Evolutionary conservation across 495 filamentous ascomycete species (phyloP), one percentile per base, ranked within the genome.

Genomic region (Patellaria atrata): DNA sequence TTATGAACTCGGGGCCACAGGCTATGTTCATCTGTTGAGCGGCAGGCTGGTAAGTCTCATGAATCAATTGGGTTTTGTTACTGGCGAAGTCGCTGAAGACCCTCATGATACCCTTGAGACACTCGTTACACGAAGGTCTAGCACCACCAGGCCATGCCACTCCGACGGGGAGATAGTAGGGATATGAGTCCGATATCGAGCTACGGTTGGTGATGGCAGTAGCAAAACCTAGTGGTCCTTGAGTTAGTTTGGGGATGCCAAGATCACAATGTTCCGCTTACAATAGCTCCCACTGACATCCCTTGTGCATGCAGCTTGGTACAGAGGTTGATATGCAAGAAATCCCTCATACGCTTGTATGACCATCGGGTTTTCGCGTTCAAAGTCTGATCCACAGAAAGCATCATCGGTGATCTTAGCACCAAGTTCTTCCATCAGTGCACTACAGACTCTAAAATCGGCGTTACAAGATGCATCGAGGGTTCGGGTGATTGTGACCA

Each of bases 131-230:
- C 0, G 71, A 73, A 1, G 83, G 80, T 12, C 63, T 56, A 13
- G 70, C 64, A 3, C 64, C 67, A 3, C 62, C 63, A 0, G 78
- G 73, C 2, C 94, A 56, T 3, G 56, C 40, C n/a, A 65, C 68
- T 18, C 87, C 87, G 24, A 92, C 63, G 4, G 89, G 79, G 1
- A 96, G 60, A 45, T 75, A 83, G 60, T 94, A 97, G 12, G 86
- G 60, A 40, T 84, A 80, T 22, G 73, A 65, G 51, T 82, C 75
- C 17, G 68, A 66, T 0, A 75, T 61, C 17, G 70, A 77, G 7
- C 70, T 64, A 12, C 48, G 46, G 53, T 93, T 93, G 7, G 77
- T 84, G 38, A 83, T 71, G 16, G 85, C 83, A 47, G 83, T 78
- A 38, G 82, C 82, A 51, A 84, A 94, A 58, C 76, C 26, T 48